phyloP scores from a whole-genome alignment of 306 rosid species.

The Parietaria judaica region DNA sequence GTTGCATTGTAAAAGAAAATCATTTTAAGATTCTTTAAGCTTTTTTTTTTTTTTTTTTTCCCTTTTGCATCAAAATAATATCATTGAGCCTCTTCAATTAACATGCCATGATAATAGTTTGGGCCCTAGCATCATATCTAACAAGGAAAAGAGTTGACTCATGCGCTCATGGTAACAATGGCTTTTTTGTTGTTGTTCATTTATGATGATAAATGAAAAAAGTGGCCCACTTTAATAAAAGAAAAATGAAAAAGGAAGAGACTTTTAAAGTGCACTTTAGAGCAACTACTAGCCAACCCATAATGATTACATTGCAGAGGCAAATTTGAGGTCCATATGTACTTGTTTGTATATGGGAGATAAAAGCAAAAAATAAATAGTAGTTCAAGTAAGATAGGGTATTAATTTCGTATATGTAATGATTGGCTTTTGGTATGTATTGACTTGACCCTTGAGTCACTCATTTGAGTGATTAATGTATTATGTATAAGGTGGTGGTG shows the following conservation, averaged over 20 bases:
- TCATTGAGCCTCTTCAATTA: not conserved
- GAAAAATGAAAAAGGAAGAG: not conserved
- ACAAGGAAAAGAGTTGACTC: slow-evolving; percentile 8
- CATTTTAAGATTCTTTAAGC: not conserved
- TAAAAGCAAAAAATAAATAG: not conserved
- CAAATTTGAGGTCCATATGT: not conserved
- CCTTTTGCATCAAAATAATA: not conserved
- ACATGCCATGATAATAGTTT: not conserved
- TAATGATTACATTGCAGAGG: slow-evolving; percentile 5
- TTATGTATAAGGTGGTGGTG: not conserved
- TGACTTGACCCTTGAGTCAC: not conserved
- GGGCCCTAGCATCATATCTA: not conserved
- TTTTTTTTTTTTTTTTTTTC: not conserved
- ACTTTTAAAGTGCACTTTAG: not conserved
- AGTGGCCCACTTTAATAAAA: not conserved
- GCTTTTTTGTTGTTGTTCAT: not conserved
- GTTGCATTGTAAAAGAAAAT: not conserved
- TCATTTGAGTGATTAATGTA: not conserved
- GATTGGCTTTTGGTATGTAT: not conserved
- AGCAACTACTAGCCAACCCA: not conserved
- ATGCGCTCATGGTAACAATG: not conserved
- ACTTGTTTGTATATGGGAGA: not conserved
- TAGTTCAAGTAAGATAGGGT: not conserved
- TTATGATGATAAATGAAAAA: not conserved
- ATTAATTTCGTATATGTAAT: not conserved